phyloP scores from a whole-genome alignment of 2,329 filamentous ascomycete genomes.

The Cercospora beticola region DNA sequence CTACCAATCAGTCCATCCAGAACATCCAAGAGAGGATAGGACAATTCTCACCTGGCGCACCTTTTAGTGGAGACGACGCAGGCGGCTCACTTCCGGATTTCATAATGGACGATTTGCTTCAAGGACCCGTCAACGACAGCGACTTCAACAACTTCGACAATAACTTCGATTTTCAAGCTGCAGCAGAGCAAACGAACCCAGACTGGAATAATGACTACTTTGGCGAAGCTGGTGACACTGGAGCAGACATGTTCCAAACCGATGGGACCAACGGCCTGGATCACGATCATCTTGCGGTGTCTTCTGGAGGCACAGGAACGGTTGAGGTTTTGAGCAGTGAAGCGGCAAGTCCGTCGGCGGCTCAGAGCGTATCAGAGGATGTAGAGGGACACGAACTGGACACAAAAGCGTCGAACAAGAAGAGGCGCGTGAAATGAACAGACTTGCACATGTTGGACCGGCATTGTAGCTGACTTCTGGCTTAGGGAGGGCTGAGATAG shows the following conservation, averaged over 20 bases:
- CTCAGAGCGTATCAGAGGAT: background rate
- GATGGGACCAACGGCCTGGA: background rate
- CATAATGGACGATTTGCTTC: slow-evolving; percentile 7
- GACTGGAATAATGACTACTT: slow-evolving; percentile 13
- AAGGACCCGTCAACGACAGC: background rate
- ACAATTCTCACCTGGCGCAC: slow-evolving; percentile 11
- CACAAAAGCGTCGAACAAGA: slow-evolving; percentile 31
- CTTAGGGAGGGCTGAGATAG: background rate
- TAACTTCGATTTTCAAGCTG: slow-evolving; percentile 33
- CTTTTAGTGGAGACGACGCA: slow-evolving; percentile 11
- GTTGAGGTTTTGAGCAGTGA: slow-evolving; percentile 46
- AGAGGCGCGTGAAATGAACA: slow-evolving; percentile 13
- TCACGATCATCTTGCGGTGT: slow-evolving; percentile 15
- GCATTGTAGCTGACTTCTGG: slow-evolving; percentile 2
- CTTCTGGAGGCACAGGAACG: slow-evolving; percentile 22
- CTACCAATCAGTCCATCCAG: slow-evolving; percentile 37
- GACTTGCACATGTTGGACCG: background rate
- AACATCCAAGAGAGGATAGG: slow-evolving; percentile 61
- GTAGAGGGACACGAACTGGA: slow-evolving; percentile 19
- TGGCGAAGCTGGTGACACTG: slow-evolving; percentile 13
- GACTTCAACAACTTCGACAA: slow-evolving; percentile 14
- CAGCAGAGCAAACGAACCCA: slow-evolving; percentile 21
- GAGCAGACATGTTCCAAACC: slow-evolving; percentile 16
- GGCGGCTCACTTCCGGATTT: slow-evolving; percentile 13
- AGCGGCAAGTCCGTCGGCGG: slow-evolving; percentile 38